A percentile compares a stretch with the other conserved stretches of the same genome.
Conservation (phyloP, 495 filamentous ascomycete genomes). For the Jackrogersella minutella region DNA sequence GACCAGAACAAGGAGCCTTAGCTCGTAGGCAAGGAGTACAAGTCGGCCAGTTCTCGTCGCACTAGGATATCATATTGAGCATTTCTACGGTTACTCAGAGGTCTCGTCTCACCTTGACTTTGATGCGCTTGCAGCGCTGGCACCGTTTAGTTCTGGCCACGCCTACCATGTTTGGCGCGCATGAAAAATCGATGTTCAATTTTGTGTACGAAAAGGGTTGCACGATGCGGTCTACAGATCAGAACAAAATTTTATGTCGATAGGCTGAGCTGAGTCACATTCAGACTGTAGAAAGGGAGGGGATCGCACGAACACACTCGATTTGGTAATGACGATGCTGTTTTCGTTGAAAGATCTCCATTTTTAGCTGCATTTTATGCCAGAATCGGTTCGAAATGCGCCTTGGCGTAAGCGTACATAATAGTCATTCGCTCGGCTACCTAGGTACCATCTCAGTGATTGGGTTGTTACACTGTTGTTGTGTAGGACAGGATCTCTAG, state of each 20-base stretch:
- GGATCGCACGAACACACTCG: conserved; percentile 12
- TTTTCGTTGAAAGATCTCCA: background rate
- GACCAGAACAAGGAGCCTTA: conserved; percentile 19
- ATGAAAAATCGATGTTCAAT: conserved; percentile 8
- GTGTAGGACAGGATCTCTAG: too few relatives aligned
- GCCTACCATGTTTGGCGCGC: conserved; percentile 21
- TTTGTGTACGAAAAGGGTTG: conserved; percentile 10
- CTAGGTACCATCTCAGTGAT: background rate
- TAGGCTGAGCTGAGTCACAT: background rate
- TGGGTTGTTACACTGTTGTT: background rate
- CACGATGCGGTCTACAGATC: conserved; percentile 4
- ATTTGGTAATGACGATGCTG: conserved; percentile 4
- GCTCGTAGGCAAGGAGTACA: conserved; percentile 31
- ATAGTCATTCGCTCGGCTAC: background rate
- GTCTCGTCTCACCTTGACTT: conserved; percentile 22
- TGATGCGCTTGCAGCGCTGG: conserved; percentile 33
- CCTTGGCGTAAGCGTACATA: background rate
- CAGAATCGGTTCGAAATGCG: background rate
- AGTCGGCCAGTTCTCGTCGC: conserved; percentile 36
- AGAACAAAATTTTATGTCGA: conserved; percentile 5
- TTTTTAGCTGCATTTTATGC: background rate
- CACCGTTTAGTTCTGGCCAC: conserved; percentile 29
- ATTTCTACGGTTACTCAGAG: background rate
- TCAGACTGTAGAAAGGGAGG: background rate
- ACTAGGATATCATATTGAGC: background rate